Evolutionary conservation across 305 asterid genomes (phyloP), one percentile per base, ranked within the genome.

Genomic region (Andrographis paniculata): DNA sequence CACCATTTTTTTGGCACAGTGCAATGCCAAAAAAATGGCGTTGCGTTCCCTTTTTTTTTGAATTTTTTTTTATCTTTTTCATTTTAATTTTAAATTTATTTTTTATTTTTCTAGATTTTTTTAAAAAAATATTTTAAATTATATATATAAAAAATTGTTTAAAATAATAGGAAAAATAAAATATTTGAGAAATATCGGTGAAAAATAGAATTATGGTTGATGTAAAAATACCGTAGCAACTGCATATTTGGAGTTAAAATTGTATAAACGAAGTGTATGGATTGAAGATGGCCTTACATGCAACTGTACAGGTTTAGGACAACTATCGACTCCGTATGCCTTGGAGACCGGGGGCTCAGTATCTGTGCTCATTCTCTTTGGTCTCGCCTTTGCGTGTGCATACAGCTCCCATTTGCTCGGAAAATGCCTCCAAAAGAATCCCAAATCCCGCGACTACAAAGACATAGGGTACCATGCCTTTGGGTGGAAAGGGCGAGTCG

Each of bases 261-360:
- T 27, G 33, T 27, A 27, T 13, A 18, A 11, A 1, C 14, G 7
- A 42, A n/a, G n/a, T n/a, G n/a, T n/a, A n/a, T n/a, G n/a, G n/a
- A n/a, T n/a, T n/a, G n/a, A n/a, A n/a, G n/a, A n/a, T n/a, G n/a
- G n/a, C n/a, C n/a, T n/a, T 10, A 4, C 30, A 14, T 50, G 14
- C 31, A 17, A 15, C 0, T 6, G 13, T 2, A n/a, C 77, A 84
- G 93, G 88, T 48, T 49, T 84, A 45, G 95, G 95, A 17, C 95
- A 80, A 22, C 66, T 84, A 24, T 84, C 94, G 50, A 77, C 79
- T 21, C 83, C 94, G 9, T 84, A 76, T 61, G 95, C 94, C 40
- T 43, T 83, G 33, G 80, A 79, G 67, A 77, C 66, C 11, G 94
- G 78, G 43, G 94, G 94, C 27, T 79, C 84, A 84, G 23, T 59